phyloP scores from a whole-genome alignment of 176 grass and related monocot species.

The Rhipidocladum racemiflorum region DNA sequence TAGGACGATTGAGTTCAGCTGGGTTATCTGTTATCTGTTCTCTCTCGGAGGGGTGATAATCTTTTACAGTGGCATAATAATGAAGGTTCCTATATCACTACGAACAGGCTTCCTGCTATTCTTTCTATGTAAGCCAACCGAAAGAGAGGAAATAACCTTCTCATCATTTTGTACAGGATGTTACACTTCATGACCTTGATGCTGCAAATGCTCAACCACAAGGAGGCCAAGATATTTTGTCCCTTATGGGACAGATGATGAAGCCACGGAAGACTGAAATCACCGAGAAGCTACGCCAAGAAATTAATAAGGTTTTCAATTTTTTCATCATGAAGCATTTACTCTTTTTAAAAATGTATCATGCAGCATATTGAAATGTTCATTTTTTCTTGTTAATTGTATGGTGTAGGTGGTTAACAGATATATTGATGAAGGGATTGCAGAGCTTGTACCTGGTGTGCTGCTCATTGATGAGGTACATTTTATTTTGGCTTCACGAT shows the following conservation, averaged over 20 bases:
- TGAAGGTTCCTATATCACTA: background rate
- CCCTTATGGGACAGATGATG: constrained; percentile 98
- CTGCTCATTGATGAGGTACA: constrained; percentile 93
- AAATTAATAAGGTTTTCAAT: constrained; percentile 84
- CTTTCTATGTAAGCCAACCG: background rate
- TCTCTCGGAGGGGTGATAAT: background rate
- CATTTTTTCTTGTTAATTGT: constrained; percentile 1
- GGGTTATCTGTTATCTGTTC: background rate
- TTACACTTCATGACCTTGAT: constrained; percentile 93
- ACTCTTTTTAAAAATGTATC: background rate
- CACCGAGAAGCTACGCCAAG: constrained; percentile 85
- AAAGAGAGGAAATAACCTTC: constrained; percentile 12
- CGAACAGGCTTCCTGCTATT: background rate
- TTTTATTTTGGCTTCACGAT: constrained; percentile 14
- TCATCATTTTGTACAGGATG: constrained; percentile 55
- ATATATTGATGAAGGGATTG: constrained; percentile 93
- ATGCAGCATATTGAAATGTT: background rate
- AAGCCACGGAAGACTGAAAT: constrained; percentile 95
- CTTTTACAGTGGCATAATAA: background rate
- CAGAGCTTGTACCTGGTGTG: constrained; percentile 93
- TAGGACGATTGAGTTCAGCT: background rate
- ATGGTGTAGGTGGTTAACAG: constrained; percentile 77
- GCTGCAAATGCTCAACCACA: constrained; percentile 97
- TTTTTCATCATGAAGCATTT: background rate
- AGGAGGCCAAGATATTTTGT: constrained; percentile 96